These are phyloP conservation scores for Trichoderma breve DNA, from an alignment of 2,329 filamentous ascomycete species.

Conservation along the genomic window DNA sequence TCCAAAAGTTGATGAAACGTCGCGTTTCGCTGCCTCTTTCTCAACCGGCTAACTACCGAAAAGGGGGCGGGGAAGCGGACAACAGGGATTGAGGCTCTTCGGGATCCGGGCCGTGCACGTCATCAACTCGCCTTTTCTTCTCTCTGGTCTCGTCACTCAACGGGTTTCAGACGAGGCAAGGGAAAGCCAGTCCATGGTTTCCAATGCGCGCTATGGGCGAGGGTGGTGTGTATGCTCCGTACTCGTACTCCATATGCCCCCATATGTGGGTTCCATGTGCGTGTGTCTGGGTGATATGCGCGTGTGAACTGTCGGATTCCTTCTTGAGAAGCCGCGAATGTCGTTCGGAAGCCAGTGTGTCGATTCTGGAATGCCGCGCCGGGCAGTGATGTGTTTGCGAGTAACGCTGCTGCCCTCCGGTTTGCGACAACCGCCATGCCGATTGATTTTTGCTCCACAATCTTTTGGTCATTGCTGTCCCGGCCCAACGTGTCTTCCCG, in stretches of 20 bases:
- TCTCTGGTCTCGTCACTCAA: constrained; percentile 9
- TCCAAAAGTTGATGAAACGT: constrained; percentile 17
- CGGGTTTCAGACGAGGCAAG: constrained; percentile 2
- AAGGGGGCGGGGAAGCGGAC: constrained; percentile 13
- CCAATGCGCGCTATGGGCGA: constrained; percentile 5
- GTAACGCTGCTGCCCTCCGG: constrained; percentile 13
- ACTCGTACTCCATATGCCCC: not conserved
- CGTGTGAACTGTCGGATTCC: constrained; percentile 12
- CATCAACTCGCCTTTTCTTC: constrained; percentile 18
- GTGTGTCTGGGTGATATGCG: constrained; percentile 3
- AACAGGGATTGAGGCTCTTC: constrained; percentile 20
- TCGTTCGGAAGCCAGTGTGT: not conserved
- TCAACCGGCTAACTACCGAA: constrained; percentile 21
- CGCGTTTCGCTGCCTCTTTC: constrained; percentile 6
- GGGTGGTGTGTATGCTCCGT: constrained; percentile 1
- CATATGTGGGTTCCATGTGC: not conserved
- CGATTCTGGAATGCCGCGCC: constrained; percentile 18
- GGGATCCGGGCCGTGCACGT: constrained; percentile 21
- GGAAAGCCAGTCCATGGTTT: constrained; percentile 5
- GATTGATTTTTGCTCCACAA: constrained; percentile 11
- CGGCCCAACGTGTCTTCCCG: constrained; percentile 19
- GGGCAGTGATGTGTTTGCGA: constrained; percentile 19
- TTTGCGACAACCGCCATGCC: constrained; percentile 14
- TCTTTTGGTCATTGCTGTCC: constrained; percentile 12
- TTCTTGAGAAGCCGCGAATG: not conserved